Conservation (phyloP, 2,329 filamentous ascomycete genomes). For the Orbilia oligospora region DNA sequence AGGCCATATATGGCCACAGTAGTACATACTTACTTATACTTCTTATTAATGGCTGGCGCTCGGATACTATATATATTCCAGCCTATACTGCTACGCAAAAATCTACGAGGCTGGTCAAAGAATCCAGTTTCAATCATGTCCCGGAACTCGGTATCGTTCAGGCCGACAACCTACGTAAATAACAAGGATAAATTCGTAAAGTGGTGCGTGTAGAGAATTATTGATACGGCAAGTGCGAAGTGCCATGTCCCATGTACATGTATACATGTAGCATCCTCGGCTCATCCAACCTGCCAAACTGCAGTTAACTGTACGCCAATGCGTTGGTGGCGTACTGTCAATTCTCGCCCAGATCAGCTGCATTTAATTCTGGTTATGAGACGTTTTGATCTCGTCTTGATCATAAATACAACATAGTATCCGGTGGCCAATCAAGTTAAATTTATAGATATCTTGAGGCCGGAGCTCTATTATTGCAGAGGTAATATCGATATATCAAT, state of each 20-base stretch:
- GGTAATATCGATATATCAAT: neutral
- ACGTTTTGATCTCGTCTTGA: neutral
- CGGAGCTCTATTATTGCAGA: neutral
- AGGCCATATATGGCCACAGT: too few species aligned
- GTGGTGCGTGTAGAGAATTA: neutral
- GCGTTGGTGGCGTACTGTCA: neutral
- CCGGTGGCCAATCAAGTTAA: neutral
- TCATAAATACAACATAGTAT: neutral
- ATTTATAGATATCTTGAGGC: neutral
- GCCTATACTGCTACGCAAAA: neutral
- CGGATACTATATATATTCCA: neutral
- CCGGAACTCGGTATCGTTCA: neutral
- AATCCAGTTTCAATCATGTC: neutral
- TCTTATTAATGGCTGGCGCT: too few species aligned
- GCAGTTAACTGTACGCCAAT: neutral
- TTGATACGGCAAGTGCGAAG: constrained; percentile 3
- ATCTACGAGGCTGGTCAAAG: neutral
- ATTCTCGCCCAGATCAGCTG: neutral
- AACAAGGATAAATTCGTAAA: neutral
- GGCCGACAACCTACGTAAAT: neutral
- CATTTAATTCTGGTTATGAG: too few species aligned
- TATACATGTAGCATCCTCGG: constrained; percentile 21
- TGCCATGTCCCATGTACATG: neutral
- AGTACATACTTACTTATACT: too few species aligned
- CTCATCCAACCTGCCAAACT: neutral